Conservation (phyloP, 495 filamentous ascomycete genomes). For the Neurospora sp. region DNA sequence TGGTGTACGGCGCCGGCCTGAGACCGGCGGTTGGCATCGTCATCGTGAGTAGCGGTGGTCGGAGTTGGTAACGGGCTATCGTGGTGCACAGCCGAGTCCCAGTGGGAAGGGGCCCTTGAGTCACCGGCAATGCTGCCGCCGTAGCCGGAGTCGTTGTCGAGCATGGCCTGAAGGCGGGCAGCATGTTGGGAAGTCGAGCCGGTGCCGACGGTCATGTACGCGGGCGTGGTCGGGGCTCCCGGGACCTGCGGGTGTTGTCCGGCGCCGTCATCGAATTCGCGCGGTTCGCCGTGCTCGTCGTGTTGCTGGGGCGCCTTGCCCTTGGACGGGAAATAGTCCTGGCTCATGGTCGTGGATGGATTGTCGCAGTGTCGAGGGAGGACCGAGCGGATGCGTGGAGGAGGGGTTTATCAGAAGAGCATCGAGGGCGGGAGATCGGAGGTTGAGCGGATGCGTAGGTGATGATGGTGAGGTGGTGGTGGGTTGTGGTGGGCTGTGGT, state of each 20-base stretch:
- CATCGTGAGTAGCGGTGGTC: conserved; percentile 15
- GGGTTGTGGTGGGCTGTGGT: not conserved
- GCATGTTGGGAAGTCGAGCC: conserved; percentile 68
- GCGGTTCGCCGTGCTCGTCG: conserved; percentile 9
- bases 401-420: not conserved
- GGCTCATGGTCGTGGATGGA: conserved; percentile 51
- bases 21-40: conserved; percentile 26
- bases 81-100: conserved; percentile 45
- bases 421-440: not conserved
- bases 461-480: not conserved
- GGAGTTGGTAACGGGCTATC: conserved; percentile 46
- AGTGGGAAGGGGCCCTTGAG: conserved; percentile 15
- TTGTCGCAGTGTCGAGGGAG: not conserved
- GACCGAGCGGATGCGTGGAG: not conserved
- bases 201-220: conserved; percentile 80
- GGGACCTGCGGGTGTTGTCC: conserved; percentile 4
- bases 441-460: not conserved
- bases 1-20: conserved; percentile 40
- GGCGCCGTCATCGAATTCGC: conserved; percentile 11
- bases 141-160: conserved; percentile 87
- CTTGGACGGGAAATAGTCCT: conserved; percentile 50
- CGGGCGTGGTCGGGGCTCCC: conserved; percentile 33
- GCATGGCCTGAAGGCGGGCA: conserved; percentile 53
- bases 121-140: conserved; percentile 57
- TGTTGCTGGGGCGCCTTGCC: conserved; percentile 23